Percentiles rank a stretch among this genome's conserved stretches.
Evolutionary conservation across 1,284 basidiomycete genomes (phyloP).

Genomic region (Clitocybe nebularis): DNA sequence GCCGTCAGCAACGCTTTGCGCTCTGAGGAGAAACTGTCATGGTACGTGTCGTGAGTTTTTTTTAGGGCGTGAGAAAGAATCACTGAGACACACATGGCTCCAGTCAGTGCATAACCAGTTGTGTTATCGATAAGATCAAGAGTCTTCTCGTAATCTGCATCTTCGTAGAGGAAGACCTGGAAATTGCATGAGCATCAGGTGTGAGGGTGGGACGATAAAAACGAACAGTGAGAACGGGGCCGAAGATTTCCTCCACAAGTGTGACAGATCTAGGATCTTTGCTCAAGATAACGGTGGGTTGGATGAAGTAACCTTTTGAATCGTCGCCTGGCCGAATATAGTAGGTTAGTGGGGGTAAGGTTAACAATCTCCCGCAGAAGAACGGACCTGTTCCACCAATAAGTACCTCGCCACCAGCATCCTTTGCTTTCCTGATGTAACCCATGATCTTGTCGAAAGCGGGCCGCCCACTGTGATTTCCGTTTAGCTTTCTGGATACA

Average conservation of each 20-base stretch:
- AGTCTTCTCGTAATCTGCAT: slow-evolving; percentile 81
- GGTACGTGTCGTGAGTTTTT: background rate
- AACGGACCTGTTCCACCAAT: slow-evolving; percentile 74
- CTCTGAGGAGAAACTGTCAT: slow-evolving; percentile 72
- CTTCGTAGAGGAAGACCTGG: slow-evolving; percentile 82
- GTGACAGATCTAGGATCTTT: slow-evolving; percentile 90
- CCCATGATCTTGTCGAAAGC: slow-evolving; percentile 88
- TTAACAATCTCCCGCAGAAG: no score
- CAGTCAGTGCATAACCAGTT: slow-evolving; percentile 88
- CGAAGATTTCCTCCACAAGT: slow-evolving; percentile 96
- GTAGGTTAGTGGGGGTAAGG: background rate
- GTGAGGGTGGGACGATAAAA: slow-evolving; percentile 1
- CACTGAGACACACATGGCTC: slow-evolving; percentile 65
- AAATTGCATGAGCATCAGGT: slow-evolving; percentile 8
- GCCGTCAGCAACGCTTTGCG: slow-evolving; percentile 75
- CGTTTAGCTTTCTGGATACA: no score
- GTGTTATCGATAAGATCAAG: slow-evolving; percentile 86
- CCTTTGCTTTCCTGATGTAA: slow-evolving; percentile 88
- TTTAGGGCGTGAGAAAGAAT: slow-evolving; percentile 1
- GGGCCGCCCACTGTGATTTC: slow-evolving; percentile 61
- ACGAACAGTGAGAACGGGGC: slow-evolving; percentile 88
- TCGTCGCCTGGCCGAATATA: slow-evolving; percentile 58
- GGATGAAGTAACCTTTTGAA: slow-evolving; percentile 90
- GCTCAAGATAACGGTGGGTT: slow-evolving; percentile 93
- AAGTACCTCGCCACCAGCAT: slow-evolving; percentile 84